phyloP scores from a whole-genome alignment of 148 eudicot genomes.

The Heliamphora exappendiculata region DNA sequence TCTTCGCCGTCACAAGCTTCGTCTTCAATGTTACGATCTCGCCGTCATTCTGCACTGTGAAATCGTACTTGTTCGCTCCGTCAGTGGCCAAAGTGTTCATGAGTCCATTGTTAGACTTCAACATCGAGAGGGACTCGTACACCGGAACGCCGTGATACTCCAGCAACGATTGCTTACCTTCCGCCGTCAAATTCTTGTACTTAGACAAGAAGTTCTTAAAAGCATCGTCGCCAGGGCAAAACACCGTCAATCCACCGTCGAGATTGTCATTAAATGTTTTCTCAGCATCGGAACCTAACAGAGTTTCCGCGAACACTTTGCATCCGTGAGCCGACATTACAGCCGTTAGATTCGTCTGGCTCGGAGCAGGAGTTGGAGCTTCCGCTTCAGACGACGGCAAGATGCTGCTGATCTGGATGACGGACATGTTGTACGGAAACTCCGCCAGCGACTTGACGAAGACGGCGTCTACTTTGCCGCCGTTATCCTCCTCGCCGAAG shows the following conservation, averaged over 20 bases:
- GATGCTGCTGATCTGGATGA: conserved; percentile 65
- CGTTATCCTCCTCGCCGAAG: conserved; percentile 48
- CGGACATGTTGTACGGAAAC: conserved; percentile 68
- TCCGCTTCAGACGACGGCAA: conserved; percentile 50
- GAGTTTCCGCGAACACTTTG: conserved; percentile 70
- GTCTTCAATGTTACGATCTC: conserved; percentile 55
- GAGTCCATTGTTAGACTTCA: conserved; percentile 70
- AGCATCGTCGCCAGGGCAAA: conserved; percentile 73
- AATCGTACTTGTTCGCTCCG: conserved; percentile 57
- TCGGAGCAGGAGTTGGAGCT: conserved; percentile 69
- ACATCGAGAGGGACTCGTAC: conserved; percentile 50
- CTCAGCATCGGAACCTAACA: conserved; percentile 39
- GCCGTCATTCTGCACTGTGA: conserved; percentile 85
- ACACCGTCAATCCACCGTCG: conserved; percentile 73
- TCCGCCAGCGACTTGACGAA: conserved; percentile 69
- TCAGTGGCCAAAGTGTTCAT: conserved; percentile 90
- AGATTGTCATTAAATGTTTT: conserved; percentile 38
- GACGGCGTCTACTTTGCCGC: conserved; percentile 25
- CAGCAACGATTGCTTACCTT: conserved; percentile 47
- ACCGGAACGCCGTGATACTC: conserved; percentile 75
- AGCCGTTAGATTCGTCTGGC: conserved; percentile 47
- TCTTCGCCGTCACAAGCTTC: conserved; percentile 49
- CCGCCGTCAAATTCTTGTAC: conserved; percentile 58
- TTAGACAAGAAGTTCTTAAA: conserved; percentile 62
- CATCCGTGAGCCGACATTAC: conserved; percentile 87